Percentiles rank a stretch among this genome's conserved stretches.
Evolutionary conservation across 345 rosid species (phyloP).

Genomic region (Ricinus communis): DNA sequence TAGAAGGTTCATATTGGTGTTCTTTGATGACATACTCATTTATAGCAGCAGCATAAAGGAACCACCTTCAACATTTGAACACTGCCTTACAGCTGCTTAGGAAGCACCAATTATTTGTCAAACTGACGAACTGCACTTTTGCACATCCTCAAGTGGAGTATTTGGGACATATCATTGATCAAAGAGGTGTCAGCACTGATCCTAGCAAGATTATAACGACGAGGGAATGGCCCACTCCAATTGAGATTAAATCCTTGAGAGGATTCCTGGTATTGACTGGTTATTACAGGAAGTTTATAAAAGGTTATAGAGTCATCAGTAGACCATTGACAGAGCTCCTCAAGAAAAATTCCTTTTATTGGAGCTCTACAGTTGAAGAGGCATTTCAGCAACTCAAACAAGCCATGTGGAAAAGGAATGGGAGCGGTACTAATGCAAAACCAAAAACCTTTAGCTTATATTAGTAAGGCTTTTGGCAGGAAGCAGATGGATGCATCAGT

Average conservation of each 20-base stretch:
- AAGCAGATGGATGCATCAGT: neutral
- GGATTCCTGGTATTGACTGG: neutral
- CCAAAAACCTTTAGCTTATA: neutral
- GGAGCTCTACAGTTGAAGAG: neutral
- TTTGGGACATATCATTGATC: neutral
- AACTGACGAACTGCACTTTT: constrained; percentile 3
- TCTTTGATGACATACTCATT: neutral
- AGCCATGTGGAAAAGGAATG: neutral
- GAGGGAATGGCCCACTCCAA: neutral
- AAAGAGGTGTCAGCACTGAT: neutral
- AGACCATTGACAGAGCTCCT: neutral
- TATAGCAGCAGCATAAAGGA: too few relatives aligned
- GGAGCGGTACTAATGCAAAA: neutral
- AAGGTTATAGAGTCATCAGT: neutral
- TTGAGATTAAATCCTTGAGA: neutral
- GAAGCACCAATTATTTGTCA: neutral
- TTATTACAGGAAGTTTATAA: neutral
- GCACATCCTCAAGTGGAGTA: neutral
- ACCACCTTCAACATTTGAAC: neutral
- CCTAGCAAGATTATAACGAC: neutral
- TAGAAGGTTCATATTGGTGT: neutral
- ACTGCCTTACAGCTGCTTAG: neutral
- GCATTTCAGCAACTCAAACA: neutral
- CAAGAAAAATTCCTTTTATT: neutral
- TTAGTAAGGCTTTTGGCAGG: neutral